Evolutionary conservation across 805 yeast genomes (phyloP).

Genomic region (Sungouiozyma ichnusensis): DNA sequence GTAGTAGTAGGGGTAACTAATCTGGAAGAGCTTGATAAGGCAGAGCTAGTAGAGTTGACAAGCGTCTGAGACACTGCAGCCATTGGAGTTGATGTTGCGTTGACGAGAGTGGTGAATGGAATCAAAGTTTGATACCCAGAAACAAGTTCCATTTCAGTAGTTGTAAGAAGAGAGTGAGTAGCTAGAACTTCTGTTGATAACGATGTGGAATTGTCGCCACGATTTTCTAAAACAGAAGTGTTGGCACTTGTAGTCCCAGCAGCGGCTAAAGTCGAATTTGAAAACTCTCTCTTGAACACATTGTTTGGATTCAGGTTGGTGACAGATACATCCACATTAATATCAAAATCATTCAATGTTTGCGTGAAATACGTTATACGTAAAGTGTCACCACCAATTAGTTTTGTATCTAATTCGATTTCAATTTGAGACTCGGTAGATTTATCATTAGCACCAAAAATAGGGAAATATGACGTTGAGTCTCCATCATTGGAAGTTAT

Average conservation of each 20-base stretch:
- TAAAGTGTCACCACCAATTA: conserved; percentile 22
- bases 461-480: not conserved
- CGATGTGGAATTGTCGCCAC: not conserved
- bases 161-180: conserved; percentile 11
- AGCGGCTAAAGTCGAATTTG: conserved; percentile 6
- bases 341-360: conserved; percentile 5
- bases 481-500: conserved; percentile 14
- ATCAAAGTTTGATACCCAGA: conserved; percentile 22
- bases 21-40: not conserved
- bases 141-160: conserved; percentile 15
- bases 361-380: conserved; percentile 19
- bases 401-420: conserved; percentile 13
- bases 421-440: conserved; percentile 17
- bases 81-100: not conserved
- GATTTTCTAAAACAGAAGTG: too few species aligned
- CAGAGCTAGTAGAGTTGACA: not conserved
- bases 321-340: conserved; percentile 9
- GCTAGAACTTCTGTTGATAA: conserved; percentile 2
- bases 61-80: conserved; percentile 8
- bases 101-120: conserved; percentile 2
- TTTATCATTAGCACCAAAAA: conserved; percentile 16
- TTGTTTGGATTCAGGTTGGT: conserved; percentile 1
- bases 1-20: not conserved
- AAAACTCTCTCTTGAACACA: conserved; percentile 8
- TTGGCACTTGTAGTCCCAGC: conserved; percentile 6